Evolutionary conservation across 345 rosid species (phyloP), one percentile per base, ranked within the genome.

Genomic region (Brassica rapa): DNA sequence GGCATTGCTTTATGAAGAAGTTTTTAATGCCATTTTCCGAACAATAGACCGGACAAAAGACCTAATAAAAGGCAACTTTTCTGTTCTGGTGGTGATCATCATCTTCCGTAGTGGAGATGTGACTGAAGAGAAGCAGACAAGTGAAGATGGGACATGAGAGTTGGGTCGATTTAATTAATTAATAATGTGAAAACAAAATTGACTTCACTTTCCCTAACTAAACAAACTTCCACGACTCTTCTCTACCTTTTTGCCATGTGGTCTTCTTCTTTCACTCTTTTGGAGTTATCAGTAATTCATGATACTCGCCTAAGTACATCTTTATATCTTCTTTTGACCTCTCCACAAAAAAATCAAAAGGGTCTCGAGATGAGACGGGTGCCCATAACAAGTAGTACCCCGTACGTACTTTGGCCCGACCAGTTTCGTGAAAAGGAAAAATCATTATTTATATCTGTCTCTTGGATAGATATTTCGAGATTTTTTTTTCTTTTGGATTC

Each of bases 141-240:
- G 23, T 59, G 73, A 78, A 72, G 62, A 78, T 78, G 77, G 73
- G 62, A 59, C 77, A 78, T 78, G 82, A 78, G 82, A 66, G 77
- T 78, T 78, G 24, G 82, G 77, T 78, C 46, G 46, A 62, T 55
- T 27, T 21, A 14, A 72, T 72, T 66, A 43, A 43, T 78, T 56
- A 16, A 29, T 49, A 3, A 27, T 16, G 4, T 56, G 8, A 62
- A 65, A 30, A 24, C 16, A 71, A 65, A 78, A 56, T 66, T 78
- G 77, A 78, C 72, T 62, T 55, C 16, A 46, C 53, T 46, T 51
- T 78, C 66, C 66, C 66, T 65, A 71, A 78, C 76, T 57, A 72
- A 78, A 43, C 68, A 78, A 71, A 30, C 73, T 78, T 72, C 73
- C 73, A 72, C 77, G 77, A 41, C 77, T 78, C 81, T 72, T 68